These are phyloP conservation scores for Geranium rotundifolium DNA, from an alignment of 345 rosid species.

Conservation along the genomic window DNA sequence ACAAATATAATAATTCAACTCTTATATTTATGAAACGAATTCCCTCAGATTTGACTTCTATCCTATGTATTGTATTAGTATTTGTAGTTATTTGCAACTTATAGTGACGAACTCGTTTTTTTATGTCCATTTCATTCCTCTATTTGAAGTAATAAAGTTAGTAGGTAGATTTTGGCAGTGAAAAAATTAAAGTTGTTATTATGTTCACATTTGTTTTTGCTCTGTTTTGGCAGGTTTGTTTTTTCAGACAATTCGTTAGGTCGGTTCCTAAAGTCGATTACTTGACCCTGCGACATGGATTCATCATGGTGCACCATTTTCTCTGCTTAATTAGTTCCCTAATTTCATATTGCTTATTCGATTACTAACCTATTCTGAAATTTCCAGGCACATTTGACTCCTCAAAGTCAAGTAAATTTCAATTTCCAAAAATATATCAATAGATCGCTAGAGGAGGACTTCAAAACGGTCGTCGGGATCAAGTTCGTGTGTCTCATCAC, in stretches of 20 bases:
- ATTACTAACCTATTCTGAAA: neutral
- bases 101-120: too few species aligned
- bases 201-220: too few species aligned
- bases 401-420: slow-evolving; percentile 49
- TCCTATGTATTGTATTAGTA: too few species aligned
- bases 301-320: slow-evolving; percentile 47
- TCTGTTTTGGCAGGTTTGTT: slow-evolving; percentile 52
- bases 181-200: too few species aligned
- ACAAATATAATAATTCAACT: too few species aligned
- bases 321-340: too few species aligned
- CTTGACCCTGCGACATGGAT: slow-evolving; percentile 82
- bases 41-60: too few species aligned
- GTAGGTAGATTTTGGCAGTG: too few species aligned
- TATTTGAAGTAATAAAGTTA: too few species aligned
- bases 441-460: slow-evolving; percentile 84
- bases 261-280: slow-evolving; percentile 88
- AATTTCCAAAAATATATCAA: slow-evolving; percentile 75
- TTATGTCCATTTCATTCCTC: too few species aligned
- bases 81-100: too few species aligned
- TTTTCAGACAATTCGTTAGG: slow-evolving; percentile 77
- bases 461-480: slow-evolving; percentile 78
- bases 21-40: too few species aligned
- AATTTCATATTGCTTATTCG: neutral
- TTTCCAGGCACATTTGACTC: slow-evolving; percentile 80
- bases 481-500: slow-evolving; percentile 23